Conservation (phyloP, 2,329 filamentous ascomycete species). For the Colletotrichum paranaense region DNA sequence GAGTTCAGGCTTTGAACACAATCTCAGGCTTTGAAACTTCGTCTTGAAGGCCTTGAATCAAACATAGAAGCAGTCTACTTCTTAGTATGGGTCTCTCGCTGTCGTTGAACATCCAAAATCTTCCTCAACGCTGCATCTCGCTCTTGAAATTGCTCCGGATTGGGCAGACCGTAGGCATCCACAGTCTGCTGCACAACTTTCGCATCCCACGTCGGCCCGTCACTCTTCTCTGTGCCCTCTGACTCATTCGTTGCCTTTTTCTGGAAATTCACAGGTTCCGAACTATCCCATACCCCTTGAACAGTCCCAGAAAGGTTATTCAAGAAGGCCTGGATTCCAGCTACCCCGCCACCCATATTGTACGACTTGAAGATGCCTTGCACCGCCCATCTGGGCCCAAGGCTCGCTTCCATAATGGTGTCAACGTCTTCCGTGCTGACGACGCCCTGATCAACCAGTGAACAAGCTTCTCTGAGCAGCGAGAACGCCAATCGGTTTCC, state of each 20-base stretch:
- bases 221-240: not conserved
- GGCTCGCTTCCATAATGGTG: constrained; percentile 3
- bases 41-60: not conserved
- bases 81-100: not conserved
- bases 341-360: constrained; percentile 1
- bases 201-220: not conserved
- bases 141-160: not conserved
- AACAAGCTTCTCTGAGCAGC: constrained; percentile 6
- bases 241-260: not conserved
- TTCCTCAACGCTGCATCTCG: not conserved
- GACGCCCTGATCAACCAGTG: not conserved
- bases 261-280: not conserved
- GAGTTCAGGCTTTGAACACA: no score
- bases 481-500: constrained; percentile 10
- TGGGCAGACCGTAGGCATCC: not conserved
- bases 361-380: constrained; percentile 13
- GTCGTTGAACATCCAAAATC: not conserved
- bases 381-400: constrained; percentile 5
- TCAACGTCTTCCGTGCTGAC: constrained; percentile 6
- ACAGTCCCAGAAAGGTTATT: constrained; percentile 5
- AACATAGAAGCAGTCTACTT: not conserved
- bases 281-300: constrained; percentile 4
- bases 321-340: not conserved
- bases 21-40: no score
- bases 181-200: constrained; percentile 7